Base-by-base conservation (phyloP, 106 monocot species). In the Platanthera guangdongensis region DNA sequence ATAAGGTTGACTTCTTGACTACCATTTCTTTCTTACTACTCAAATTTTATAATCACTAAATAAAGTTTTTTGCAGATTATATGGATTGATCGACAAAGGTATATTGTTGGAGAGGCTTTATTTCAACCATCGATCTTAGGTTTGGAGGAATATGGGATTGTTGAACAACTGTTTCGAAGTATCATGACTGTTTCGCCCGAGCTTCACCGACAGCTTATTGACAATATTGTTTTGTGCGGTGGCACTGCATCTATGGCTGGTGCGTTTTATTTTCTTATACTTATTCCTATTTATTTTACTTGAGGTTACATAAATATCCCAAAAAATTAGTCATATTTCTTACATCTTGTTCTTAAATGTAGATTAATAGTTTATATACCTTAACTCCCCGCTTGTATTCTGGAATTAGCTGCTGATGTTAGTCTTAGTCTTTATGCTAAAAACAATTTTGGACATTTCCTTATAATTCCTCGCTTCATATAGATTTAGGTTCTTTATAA, bases 171-270 rank as follows among this genome's bases (percentile, higher is more conserved):
- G 46, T 86, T 99, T 47, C 84, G 85, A n/a, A 80, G 94, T 77
- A 89, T 94, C 76, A 94, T 86, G 52, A 90, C 76, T 68, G 94
- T 99, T 67, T 81, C 94, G 72, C 90, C 91, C n/a, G 99, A 99
- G 59, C 86, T 94, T 79, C 99, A 94, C 68, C 80, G 94, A 9
- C 99, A 99, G 52, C 85, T 99, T 45, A 78, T 99, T 75, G 99
- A 99, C 76, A 99, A 90, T 76, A 99, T 88, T 45, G 89, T 99
- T 57, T 82, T 99, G 8, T 99, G 94, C 73, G 99, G 99, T 75
- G 99, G 94, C 74, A 94, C 99, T n/a, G 13, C 86, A 62, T 90
- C 81, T 63, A 92, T 99, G 87, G 79, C 71, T 57, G 99, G 99
- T 97, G 49, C 52, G 73, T 62, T 19, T 46, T 25, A 49, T 49